Conservation (phyloP, 2,329 filamentous ascomycete species). For the Graphilbum sp. region DNA sequence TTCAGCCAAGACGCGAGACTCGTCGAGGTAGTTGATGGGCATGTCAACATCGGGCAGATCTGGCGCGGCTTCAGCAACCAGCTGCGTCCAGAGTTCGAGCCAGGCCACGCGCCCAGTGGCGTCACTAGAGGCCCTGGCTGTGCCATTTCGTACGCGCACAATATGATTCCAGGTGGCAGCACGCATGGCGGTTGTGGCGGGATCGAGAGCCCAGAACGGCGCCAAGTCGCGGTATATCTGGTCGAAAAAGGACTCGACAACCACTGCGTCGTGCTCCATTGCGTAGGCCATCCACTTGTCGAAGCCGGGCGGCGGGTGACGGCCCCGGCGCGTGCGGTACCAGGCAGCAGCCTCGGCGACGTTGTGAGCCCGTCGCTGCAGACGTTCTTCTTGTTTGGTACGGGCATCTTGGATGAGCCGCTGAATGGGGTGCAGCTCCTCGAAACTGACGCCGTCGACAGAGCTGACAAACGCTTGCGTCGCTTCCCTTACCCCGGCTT, state of each 20-base stretch:
- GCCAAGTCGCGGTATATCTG: conserved; percentile 34
- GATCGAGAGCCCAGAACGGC: conserved; percentile 37
- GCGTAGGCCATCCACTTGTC: conserved; percentile 30
- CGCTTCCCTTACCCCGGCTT: conserved; percentile 3
- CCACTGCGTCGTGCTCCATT: conserved; percentile 21
- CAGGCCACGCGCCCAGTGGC: conserved; percentile 24
- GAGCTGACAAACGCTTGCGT: conserved; percentile 1
- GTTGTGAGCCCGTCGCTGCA: conserved; percentile 24
- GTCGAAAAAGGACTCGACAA: conserved; percentile 33
- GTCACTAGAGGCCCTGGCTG: conserved; percentile 22
- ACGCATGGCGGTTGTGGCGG: conserved; percentile 15
- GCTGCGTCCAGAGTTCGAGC: conserved; percentile 29
- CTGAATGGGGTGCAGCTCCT: conserved; percentile 25
- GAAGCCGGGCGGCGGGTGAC: conserved; percentile 32
- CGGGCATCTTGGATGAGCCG: conserved; percentile 24
- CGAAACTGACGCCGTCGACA: neutral
- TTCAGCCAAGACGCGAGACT: conserved; percentile 44
- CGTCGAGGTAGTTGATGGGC: conserved; percentile 48
- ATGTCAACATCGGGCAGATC: conserved; percentile 49
- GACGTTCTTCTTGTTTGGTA: conserved; percentile 19
- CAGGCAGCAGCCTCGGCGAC: conserved; percentile 27
- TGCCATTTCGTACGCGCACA: conserved; percentile 30
- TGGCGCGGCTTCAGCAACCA: conserved; percentile 34
- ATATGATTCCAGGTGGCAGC: conserved; percentile 27
- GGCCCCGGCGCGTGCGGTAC: conserved; percentile 28